phyloP scores from a whole-genome alignment of 2,329 filamentous ascomycete genomes.

The Neopestalotiopsis sp. region DNA sequence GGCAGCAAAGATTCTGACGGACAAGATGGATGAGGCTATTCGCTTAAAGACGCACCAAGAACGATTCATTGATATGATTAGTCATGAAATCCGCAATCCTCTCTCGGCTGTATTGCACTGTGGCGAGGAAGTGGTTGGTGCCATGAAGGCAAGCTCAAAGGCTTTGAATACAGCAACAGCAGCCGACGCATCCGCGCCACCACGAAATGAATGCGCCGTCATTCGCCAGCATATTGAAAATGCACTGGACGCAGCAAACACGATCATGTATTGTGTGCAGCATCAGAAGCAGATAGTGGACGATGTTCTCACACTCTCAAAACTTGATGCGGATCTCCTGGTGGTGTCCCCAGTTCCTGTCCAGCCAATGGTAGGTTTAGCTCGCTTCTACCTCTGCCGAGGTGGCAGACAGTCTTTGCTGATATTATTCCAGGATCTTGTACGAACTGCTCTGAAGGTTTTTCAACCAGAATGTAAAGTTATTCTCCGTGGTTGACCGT shows the following conservation, averaged over 20 bases:
- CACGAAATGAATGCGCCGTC: neutral
- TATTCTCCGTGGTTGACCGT: neutral
- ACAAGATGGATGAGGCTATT: constrained; percentile 35
- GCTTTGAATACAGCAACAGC: constrained; percentile 16
- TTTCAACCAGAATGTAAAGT: constrained; percentile 69
- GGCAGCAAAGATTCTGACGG: constrained; percentile 29
- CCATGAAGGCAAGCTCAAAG: constrained; percentile 25
- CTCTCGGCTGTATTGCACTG: constrained; percentile 34
- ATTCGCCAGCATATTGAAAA: constrained; percentile 46
- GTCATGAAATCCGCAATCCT: constrained; percentile 35
- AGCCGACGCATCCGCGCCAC: neutral
- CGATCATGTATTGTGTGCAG: constrained; percentile 77
- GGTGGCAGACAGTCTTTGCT: neutral
- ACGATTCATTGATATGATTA: constrained; percentile 36
- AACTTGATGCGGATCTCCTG: constrained; percentile 77
- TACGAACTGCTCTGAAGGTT: constrained; percentile 74
- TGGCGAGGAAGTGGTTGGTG: constrained; percentile 32
- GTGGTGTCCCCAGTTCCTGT: constrained; percentile 73
- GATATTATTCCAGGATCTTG: constrained; percentile 45
- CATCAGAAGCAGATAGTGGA: constrained; percentile 84
- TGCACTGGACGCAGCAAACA: constrained; percentile 76
- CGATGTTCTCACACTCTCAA: constrained; percentile 74
- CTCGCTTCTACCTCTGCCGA: neutral
- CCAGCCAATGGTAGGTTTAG: constrained; percentile 56
- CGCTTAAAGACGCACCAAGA: constrained; percentile 32